Conservation (phyloP, 2,329 filamentous ascomycete genomes). For the Apiospora hydei region DNA sequence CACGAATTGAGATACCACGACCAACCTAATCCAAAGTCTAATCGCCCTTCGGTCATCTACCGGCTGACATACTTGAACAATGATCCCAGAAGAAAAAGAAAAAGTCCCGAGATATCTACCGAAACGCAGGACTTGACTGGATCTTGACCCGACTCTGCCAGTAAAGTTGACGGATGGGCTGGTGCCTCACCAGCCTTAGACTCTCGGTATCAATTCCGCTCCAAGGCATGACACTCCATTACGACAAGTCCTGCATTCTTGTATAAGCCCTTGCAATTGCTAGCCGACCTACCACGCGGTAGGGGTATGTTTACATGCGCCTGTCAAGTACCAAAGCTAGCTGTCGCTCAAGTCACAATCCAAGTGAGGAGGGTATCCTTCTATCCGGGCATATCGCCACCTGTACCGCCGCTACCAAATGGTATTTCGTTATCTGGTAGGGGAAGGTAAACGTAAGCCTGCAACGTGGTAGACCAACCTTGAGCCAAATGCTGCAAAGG, state of each 20-base stretch:
- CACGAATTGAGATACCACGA: neutral
- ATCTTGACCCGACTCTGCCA: neutral
- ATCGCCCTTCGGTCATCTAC: neutral
- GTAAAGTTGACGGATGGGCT: neutral
- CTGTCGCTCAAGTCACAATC: no score
- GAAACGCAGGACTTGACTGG: neutral
- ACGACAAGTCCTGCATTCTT: neutral
- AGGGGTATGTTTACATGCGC: no score
- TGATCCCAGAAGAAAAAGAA: neutral
- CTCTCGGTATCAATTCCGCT: neutral
- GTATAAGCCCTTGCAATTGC: neutral
- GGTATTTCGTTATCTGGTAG: no score
- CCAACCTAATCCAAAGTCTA: constrained; percentile 2
- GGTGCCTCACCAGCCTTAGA: neutral
- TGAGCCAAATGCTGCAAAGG: neutral
- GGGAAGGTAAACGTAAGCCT: no score
- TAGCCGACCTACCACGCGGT: neutral
- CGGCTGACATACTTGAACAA: neutral
- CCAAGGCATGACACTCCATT: neutral
- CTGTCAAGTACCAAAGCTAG: no score
- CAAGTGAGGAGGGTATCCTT: no score
- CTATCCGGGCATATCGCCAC: no score
- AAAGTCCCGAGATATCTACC: neutral
- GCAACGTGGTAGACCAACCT: neutral
- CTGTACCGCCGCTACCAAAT: no score